Conservation (phyloP, 805 yeast species). For the Myxozyma melibiosi region DNA sequence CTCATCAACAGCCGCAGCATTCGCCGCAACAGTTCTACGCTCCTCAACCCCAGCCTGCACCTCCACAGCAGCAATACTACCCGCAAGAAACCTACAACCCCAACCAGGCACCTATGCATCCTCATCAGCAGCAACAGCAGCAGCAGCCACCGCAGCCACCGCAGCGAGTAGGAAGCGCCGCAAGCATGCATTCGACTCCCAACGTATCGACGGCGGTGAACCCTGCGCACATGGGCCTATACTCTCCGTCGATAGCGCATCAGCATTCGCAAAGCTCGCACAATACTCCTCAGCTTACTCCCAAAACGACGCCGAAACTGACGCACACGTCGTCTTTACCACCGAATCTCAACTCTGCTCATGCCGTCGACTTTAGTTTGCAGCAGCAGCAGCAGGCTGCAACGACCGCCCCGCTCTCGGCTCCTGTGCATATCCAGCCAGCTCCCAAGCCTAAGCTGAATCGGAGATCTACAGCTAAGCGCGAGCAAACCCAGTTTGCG, state of each 20-base stretch:
- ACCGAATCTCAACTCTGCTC: no score
- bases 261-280: constrained; percentile 7
- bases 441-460: not conserved
- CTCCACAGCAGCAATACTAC: no score
- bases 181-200: not conserved
- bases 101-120: no score
- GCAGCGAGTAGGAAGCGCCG: not conserved
- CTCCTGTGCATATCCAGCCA: no score
- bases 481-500: not conserved
- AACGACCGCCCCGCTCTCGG: no score
- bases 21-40: not conserved
- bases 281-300: not conserved
- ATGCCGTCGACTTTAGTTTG: no score
- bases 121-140: no score
- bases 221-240: not conserved
- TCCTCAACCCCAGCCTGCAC: no score
- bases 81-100: no score
- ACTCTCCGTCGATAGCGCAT: not conserved
- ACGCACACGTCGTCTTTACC: not conserved
- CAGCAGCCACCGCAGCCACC: not conserved
- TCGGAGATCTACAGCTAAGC: not conserved
- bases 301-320: not conserved
- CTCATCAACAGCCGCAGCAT: not conserved
- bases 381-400: no score
- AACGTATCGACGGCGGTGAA: not conserved